Conservation (phyloP, 495 filamentous ascomycete genomes). For the Penicillium verhagenii region DNA sequence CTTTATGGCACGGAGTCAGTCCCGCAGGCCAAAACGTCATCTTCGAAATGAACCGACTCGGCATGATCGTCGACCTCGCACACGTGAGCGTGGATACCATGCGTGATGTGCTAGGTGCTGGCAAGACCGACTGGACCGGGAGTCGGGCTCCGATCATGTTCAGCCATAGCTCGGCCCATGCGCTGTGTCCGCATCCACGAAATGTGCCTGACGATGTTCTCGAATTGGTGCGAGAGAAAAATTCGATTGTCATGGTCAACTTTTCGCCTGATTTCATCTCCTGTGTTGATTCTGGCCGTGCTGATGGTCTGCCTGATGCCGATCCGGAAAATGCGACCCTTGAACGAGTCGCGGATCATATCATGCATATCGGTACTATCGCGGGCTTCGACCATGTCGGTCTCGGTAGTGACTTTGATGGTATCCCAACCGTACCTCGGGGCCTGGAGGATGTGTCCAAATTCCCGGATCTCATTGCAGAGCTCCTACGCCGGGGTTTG, state of each 20-base stretch:
- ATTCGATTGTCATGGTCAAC: conserved; percentile 60
- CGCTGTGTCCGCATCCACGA: conserved; percentile 53
- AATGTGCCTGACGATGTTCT: conserved; percentile 63
- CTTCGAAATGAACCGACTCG: conserved; percentile 56
- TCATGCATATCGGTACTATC: conserved; percentile 52
- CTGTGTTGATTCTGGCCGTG: conserved; percentile 43
- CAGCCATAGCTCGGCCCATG: conserved; percentile 54
- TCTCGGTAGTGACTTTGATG: conserved; percentile 64
- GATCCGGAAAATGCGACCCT: conserved; percentile 70
- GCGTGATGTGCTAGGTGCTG: conserved; percentile 52
- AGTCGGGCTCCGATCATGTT: conserved; percentile 57
- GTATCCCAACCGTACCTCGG: conserved; percentile 45
- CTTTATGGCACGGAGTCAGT: conserved; percentile 64
- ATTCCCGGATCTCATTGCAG: conserved; percentile 76
- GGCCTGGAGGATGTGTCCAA: conserved; percentile 76
- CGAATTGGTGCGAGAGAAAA: conserved; percentile 50
- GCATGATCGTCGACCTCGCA: conserved; percentile 53
- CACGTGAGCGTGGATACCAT: conserved; percentile 56
- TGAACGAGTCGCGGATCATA: conserved; percentile 69
- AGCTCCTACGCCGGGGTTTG: conserved; percentile 65
- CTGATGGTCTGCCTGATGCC: conserved; percentile 42
- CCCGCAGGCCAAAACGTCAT: conserved; percentile 61
- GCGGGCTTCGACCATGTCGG: conserved; percentile 64
- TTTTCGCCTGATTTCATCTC: conserved; percentile 76
- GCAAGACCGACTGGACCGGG: conserved; percentile 41